These are phyloP conservation scores for Pichiaceae sp. DNA, from an alignment of 1,139 yeast species.

Conservation along the genomic window DNA sequence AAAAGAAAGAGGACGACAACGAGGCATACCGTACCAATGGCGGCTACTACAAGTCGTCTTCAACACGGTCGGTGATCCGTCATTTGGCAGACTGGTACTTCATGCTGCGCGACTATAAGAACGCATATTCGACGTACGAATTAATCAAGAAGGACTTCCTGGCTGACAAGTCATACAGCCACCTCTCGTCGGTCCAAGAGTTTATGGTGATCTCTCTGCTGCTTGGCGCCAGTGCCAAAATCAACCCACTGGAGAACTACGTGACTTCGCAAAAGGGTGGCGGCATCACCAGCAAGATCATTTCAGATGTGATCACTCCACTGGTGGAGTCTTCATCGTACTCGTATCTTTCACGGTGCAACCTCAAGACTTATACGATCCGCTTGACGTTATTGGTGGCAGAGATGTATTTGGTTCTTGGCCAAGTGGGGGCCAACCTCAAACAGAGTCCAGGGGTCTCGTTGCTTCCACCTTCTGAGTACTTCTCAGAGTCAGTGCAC, in stretches of 20 bases:
- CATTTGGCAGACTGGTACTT: conserved; percentile 90
- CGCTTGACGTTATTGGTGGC: conserved; percentile 35
- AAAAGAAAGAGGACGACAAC: conserved; percentile 4
- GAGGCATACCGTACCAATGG: conserved; percentile 14
- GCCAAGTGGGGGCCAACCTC: conserved; percentile 17
- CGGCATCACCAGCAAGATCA: conserved; percentile 38
- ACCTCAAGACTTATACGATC: conserved; percentile 53
- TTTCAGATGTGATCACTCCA: conserved; percentile 57
- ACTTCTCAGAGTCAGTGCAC: conserved; percentile 41
- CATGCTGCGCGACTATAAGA: conserved; percentile 79
- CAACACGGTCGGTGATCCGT: conserved; percentile 70
- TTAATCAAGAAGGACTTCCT: conserved; percentile 70
- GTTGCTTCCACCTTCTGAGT: conserved; percentile 27
- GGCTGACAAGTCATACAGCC: conserved; percentile 74
- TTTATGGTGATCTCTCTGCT: conserved; percentile 72
- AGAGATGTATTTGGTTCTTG: conserved; percentile 36
- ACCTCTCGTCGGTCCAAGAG: conserved; percentile 81
- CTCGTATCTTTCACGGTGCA: conserved; percentile 55
- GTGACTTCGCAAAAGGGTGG: conserved; percentile 14
- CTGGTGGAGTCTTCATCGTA: conserved; percentile 58
- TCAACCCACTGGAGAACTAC: conserved; percentile 21
- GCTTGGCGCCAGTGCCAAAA: conserved; percentile 59
- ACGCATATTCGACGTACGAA: conserved; percentile 81
- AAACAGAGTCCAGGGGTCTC: not conserved
- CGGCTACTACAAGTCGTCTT: conserved; percentile 45